Evolutionary conservation across 2,329 filamentous ascomycete genomes (phyloP).

Genomic region (Alternaria solani): DNA sequence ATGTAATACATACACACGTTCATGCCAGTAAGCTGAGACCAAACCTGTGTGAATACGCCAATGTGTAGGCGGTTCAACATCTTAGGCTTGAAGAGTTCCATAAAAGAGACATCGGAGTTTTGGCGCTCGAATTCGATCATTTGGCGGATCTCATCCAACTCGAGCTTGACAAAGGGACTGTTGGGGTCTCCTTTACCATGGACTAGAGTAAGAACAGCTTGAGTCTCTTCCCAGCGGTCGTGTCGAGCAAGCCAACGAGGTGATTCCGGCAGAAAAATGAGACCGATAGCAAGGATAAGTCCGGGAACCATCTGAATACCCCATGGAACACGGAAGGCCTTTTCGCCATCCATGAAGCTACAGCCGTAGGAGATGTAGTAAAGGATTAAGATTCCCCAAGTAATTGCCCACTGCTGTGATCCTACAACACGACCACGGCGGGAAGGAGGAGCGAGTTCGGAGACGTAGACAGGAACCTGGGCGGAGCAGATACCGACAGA

Average conservation of each 20-base stretch:
- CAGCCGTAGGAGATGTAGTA: conserved; percentile 48
- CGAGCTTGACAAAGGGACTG: conserved; percentile 70
- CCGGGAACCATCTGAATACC: conserved; percentile 50
- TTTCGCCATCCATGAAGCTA: conserved; percentile 41
- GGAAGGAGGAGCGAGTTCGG: conserved; percentile 68
- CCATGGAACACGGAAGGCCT: conserved; percentile 51
- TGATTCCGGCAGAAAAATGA: conserved; percentile 60
- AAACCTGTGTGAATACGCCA: conserved; percentile 76
- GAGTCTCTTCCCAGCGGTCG: conserved; percentile 56
- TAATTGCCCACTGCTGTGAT: conserved; percentile 78
- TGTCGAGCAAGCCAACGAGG: conserved; percentile 57
- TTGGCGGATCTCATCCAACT: conserved; percentile 76
- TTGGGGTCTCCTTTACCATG: conserved; percentile 67
- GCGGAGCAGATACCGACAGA: conserved; percentile 77
- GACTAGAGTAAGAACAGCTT: conserved; percentile 53
- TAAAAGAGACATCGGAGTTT: conserved; percentile 73
- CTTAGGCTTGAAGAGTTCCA: conserved; percentile 75
- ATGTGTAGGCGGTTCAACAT: conserved; percentile 78
- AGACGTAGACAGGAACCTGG: conserved; percentile 74
- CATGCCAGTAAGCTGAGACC: conserved; percentile 80
- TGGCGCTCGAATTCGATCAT: conserved; percentile 76
- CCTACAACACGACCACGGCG: conserved; percentile 72
- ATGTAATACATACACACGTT: no score
- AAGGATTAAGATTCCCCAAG: conserved; percentile 62
- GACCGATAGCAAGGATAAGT: conserved; percentile 54